phyloP scores from a whole-genome alignment of 768 basidiomycete genomes.

The Boletus patriciae region DNA sequence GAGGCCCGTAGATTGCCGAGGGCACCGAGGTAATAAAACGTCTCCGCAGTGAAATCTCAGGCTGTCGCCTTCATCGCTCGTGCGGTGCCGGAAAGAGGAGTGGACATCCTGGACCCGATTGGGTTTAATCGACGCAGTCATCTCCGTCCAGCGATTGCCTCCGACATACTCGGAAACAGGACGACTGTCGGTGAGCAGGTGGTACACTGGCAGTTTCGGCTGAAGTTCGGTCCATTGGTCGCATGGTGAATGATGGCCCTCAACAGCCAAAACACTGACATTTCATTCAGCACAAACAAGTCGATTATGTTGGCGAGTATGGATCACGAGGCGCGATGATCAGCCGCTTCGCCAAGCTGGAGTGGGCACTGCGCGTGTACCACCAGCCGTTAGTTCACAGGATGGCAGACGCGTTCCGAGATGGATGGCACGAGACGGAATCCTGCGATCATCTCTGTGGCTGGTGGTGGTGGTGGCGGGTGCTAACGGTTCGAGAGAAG shows the following conservation, averaged over 20 bases:
- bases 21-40: too few relatives aligned
- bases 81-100: too few relatives aligned
- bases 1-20: too few relatives aligned
- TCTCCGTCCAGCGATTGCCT: not conserved
- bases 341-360: not conserved
- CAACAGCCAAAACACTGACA: not conserved
- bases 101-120: not conserved
- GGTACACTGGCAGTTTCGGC: not conserved
- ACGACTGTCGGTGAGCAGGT: not conserved
- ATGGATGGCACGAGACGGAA: not conserved
- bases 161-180: not conserved
- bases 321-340: not conserved
- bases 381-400: too few relatives aligned
- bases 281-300: not conserved
- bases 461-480: not conserved
- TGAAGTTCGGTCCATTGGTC: not conserved
- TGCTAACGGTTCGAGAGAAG: not conserved
- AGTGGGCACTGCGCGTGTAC: not conserved
- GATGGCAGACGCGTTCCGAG: not conserved
- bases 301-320: not conserved
- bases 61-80: too few relatives aligned
- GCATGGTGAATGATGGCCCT: not conserved
- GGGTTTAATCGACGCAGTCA: not conserved
- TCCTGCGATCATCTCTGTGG: not conserved
- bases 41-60: too few relatives aligned